phyloP scores from a whole-genome alignment of 805 yeast species.

The Torulaspora delbrueckii region DNA sequence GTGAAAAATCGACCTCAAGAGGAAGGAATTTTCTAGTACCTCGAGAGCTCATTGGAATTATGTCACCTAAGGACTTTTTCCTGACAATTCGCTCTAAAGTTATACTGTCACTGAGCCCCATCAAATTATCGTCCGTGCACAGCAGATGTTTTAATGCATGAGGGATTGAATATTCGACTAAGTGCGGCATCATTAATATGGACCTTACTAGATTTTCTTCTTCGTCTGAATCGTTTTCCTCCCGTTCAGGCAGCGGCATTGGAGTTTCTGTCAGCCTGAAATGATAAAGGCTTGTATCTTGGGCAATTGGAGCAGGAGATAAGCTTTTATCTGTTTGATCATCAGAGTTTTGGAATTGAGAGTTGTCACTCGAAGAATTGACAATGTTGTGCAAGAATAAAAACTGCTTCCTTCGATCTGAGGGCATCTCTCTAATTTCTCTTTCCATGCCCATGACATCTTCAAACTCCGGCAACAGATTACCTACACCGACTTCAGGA shows the following conservation, averaged over 20 bases:
- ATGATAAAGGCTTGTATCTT: neutral
- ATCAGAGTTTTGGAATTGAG: conserved; percentile 7
- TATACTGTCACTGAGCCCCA: conserved; percentile 10
- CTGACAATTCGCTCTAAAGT: conserved; percentile 12
- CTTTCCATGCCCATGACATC: conserved; percentile 7
- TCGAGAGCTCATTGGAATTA: conserved; percentile 12
- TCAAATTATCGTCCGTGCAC: conserved; percentile 10
- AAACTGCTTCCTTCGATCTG: conserved; percentile 9
- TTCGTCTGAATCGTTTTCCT: neutral
- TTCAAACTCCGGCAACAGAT: conserved; percentile 6
- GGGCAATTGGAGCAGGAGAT: conserved; percentile 1
- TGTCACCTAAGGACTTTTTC: conserved; percentile 8
- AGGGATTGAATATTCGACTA: conserved; percentile 10
- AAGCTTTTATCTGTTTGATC: neutral
- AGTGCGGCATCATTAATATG: conserved; percentile 4
- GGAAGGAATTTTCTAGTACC: conserved; percentile 10
- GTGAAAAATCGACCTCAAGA: conserved; percentile 5
- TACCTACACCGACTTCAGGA: neutral
- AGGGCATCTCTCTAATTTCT: conserved; percentile 7
- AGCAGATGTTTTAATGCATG: conserved; percentile 6
- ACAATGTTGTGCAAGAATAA: conserved; percentile 11
- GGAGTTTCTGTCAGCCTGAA: conserved; percentile 11
- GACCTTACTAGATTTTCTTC: conserved; percentile 1
- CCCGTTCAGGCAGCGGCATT: conserved; percentile 2
- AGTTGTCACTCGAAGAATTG: conserved; percentile 13